Conservation (phyloP, 805 yeast genomes). For the Schwanniomyces polymorphus region DNA sequence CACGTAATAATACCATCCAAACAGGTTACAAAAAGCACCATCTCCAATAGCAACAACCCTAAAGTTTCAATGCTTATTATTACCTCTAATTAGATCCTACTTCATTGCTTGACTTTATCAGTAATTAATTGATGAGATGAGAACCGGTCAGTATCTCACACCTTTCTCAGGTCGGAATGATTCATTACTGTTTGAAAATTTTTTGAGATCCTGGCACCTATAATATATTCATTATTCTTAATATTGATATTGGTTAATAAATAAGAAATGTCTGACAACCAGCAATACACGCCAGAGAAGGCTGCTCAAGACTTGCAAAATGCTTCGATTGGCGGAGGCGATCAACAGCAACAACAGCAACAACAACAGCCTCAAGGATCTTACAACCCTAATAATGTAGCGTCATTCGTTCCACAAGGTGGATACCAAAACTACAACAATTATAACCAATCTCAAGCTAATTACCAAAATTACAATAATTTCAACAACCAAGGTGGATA, state of each 20-base stretch:
- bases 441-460: constrained; percentile 14
- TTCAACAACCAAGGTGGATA: constrained; percentile 19
- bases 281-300: constrained; percentile 39
- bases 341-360: constrained; percentile 22
- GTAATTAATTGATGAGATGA: no score
- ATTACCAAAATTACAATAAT: constrained; percentile 16
- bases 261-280: constrained; percentile 28
- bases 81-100: no score
- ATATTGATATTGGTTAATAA: background rate
- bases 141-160: background rate
- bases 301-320: constrained; percentile 46
- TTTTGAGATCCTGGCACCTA: background rate
- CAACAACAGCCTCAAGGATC: constrained; percentile 12
- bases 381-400: constrained; percentile 52
- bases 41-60: no score
- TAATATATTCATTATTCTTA: background rate
- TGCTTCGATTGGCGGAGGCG: constrained; percentile 31
- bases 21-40: no score
- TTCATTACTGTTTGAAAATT: background rate
- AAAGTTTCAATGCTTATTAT: no score
- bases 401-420: constrained; percentile 49
- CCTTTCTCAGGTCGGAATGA: background rate
- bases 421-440: constrained; percentile 17
- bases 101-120: no score
- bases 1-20: no score